Base-by-base conservation (phyloP, 208 protist species). In the Trypanosoma congolense region DNA sequence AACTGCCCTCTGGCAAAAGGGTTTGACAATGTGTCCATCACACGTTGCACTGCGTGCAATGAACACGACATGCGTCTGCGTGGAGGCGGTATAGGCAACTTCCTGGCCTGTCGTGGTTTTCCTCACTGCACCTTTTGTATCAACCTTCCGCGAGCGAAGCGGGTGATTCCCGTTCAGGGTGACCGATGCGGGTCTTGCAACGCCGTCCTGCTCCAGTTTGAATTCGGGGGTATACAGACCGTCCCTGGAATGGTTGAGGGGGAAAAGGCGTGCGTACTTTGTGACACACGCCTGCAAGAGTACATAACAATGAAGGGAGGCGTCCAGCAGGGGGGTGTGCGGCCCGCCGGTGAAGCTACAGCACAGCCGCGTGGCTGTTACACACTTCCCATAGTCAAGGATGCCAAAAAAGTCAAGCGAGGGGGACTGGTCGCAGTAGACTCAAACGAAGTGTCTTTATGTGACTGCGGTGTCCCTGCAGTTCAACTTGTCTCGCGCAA, bases 1-100 rank as follows among this genome's bases (percentile, higher is more conserved):
- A 65, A 82, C 60, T 93, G 87, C 47, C 73, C 80, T 6, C 65
- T 91, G 30, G 87, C 87, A 1, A 87, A 76, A 40, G 87, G 87
- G 0, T 47, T 70, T 26, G 75, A 83, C 49, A 65, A 62, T 41
- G 43, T 90, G 10, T 43, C 71, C 31, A 82, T 93, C 60, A 71
- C 76, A 18, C 63, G 54, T 4, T 94, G 87, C 54, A 67, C 61
- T 18, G 70, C 79, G 5, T 94, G 87, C 56, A 51, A 26, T n/a
- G 52, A 70, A 30, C 52, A 84, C 56, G 80, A 89, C 29, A 65
- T 94, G 25, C 83, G 87, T 18, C 70, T 94, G 42, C 81, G 83
- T 22, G 53, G 56, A 19, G 56, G 40, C 25, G 45, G 51, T 2
- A 52, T 19, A 18, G 76, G 81, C 0, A 54, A 42, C 44, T 89